Evolutionary conservation across 805 yeast genomes (phyloP).

Genomic region (Nakazawaea laoshanensis): DNA sequence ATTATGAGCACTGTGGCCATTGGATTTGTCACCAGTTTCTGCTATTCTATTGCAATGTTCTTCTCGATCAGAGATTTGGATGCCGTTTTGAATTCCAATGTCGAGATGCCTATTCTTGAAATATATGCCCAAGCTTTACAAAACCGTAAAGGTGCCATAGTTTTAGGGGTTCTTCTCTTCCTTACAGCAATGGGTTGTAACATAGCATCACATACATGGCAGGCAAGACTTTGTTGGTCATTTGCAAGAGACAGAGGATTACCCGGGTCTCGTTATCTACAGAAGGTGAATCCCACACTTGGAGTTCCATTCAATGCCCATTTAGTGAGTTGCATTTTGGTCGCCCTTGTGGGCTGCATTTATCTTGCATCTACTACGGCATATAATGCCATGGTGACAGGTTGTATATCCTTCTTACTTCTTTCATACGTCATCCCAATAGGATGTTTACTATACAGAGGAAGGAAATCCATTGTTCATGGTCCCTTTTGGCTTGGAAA

Average conservation of each 20-base stretch:
- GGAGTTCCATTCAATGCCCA: constrained; percentile 57
- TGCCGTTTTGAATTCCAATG: constrained; percentile 34
- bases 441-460: constrained; percentile 34
- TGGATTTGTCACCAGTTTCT: constrained; percentile 53
- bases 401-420: constrained; percentile 50
- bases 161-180: constrained; percentile 38
- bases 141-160: constrained; percentile 46
- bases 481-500: constrained; percentile 66
- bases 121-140: constrained; percentile 51
- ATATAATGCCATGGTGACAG: constrained; percentile 54
- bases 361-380: constrained; percentile 63
- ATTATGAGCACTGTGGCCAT: constrained; percentile 56
- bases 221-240: constrained; percentile 60
- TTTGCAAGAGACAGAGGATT: constrained; percentile 59
- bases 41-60: constrained; percentile 48
- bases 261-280: constrained; percentile 45
- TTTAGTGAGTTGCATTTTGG: constrained; percentile 41
- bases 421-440: constrained; percentile 53
- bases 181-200: constrained; percentile 51
- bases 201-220: constrained; percentile 60
- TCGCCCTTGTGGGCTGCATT: constrained; percentile 49
- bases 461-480: constrained; percentile 42
- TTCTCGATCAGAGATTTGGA: constrained; percentile 48
- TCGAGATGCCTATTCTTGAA: constrained; percentile 59
- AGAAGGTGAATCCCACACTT: constrained; percentile 34